A percentile compares a stretch with the other conserved stretches of the same genome.
These are phyloP conservation scores for Quercus berberidifolia DNA, from an alignment of 306 rosid genomes.

Conservation along the genomic window DNA sequence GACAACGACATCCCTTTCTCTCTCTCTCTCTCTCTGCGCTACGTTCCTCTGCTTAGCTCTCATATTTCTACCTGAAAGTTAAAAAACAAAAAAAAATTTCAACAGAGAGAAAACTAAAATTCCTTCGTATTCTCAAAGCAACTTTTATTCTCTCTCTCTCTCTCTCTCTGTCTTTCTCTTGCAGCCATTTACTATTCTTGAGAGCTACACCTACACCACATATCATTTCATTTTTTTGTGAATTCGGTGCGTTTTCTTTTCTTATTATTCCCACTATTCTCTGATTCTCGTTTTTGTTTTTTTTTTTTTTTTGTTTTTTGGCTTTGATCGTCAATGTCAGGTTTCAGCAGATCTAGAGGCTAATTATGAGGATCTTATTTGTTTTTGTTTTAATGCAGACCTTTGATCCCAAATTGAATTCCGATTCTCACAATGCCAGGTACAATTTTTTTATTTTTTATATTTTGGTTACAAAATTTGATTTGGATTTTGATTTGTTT, in stretches of 20 bases:
- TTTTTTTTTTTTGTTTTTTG: too few relatives aligned
- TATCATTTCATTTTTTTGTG: neutral
- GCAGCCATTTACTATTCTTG: too few relatives aligned
- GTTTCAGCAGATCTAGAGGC: neutral
- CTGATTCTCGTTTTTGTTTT: neutral
- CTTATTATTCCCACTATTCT: neutral
- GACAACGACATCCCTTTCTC: conserved; percentile 39
- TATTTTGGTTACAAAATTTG: too few relatives aligned
- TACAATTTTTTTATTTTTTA: conserved; percentile 4
- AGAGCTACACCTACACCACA: too few relatives aligned
- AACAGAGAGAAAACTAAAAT: conserved; percentile 8
- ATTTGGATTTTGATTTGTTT: neutral
- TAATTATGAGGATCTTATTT: neutral
- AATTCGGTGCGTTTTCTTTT: neutral
- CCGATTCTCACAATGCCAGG: conserved; percentile 50
- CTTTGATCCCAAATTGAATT: conserved; percentile 20
- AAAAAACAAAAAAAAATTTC: neutral
- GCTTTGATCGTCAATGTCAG: conserved; percentile 2
- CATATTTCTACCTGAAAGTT: conserved; percentile 23
- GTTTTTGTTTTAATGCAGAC: conserved; percentile 39
- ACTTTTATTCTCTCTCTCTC: conserved; percentile 1
- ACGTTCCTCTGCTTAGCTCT: conserved; percentile 5
- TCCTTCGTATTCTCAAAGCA: conserved; percentile 41
- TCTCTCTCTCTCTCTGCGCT: conserved; percentile 2
- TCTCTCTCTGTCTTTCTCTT: neutral